Conservation (phyloP, 192 early-diverging fungal species). For the Geranomyces michiganensis region DNA sequence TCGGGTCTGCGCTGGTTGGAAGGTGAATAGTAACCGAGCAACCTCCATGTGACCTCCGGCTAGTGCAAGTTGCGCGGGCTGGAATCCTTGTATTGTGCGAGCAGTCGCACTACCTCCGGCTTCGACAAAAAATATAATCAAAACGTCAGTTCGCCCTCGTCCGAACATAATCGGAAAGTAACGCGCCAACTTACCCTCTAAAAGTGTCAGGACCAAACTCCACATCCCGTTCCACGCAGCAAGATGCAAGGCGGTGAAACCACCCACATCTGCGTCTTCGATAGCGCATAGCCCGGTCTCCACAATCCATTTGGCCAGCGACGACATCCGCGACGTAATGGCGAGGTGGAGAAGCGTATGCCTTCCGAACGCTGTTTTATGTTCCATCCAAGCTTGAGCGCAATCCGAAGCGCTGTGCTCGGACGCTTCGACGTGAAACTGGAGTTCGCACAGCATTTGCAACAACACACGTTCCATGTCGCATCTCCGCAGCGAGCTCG, state of each 20-base stretch:
- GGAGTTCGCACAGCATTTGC: conserved; percentile 17
- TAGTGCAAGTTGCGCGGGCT: conserved; percentile 22
- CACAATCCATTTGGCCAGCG: conserved; percentile 44
- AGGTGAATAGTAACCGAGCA: conserved; percentile 3
- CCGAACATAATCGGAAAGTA: not conserved
- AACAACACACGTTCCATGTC: conserved; percentile 30
- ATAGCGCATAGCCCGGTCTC: not conserved
- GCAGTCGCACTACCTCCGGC: conserved; percentile 2
- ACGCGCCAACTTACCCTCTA: conserved; percentile 23
- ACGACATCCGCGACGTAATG: conserved; percentile 32
- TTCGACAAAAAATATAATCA: not conserved
- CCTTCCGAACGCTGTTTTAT: conserved; percentile 10
- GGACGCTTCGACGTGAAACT: not conserved
- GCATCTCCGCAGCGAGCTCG: conserved; percentile 6
- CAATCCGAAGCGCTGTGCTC: not conserved
- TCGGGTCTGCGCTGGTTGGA: not conserved
- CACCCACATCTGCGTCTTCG: conserved; percentile 34
- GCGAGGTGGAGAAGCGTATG: conserved; percentile 41
- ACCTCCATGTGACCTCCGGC: conserved; percentile 16
- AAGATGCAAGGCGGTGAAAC: conserved; percentile 45
- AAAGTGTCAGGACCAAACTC: conserved; percentile 28
- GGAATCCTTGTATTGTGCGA: conserved; percentile 18
- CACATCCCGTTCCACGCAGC: conserved; percentile 35
- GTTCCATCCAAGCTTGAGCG: not conserved
- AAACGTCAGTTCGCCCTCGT: not conserved